Conservation (phyloP, 1,284 basidiomycete genomes). For the Dichomitus squalens region DNA sequence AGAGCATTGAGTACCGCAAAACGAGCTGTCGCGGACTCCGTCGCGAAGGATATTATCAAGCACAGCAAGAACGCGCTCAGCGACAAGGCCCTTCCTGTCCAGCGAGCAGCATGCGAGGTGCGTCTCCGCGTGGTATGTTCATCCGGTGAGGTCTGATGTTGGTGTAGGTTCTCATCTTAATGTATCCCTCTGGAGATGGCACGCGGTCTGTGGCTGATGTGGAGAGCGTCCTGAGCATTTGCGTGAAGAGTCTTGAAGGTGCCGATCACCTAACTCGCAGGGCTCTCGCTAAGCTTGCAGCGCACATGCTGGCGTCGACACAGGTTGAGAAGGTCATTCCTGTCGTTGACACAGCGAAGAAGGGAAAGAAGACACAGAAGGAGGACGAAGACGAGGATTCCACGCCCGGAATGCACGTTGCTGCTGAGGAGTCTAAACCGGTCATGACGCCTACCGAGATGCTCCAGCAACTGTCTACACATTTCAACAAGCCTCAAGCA, state of each 20-base stretch:
- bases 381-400: constrained; percentile 57
- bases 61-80: constrained; percentile 74
- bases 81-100: constrained; percentile 87
- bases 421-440: constrained; percentile 67
- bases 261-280: constrained; percentile 87
- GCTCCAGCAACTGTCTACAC: constrained; percentile 75
- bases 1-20: constrained; percentile 81
- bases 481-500: constrained; percentile 76
- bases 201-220: constrained; percentile 65
- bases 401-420: constrained; percentile 45
- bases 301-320: constrained; percentile 83
- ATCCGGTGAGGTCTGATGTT: background rate
- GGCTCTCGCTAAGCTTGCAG: constrained; percentile 78
- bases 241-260: constrained; percentile 77
- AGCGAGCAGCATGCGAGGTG: constrained; percentile 84
- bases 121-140: constrained; percentile 15
- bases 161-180: constrained; percentile 62
- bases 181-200: constrained; percentile 63
- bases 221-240: constrained; percentile 71
- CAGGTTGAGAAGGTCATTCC: constrained; percentile 71
- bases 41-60: constrained; percentile 85
- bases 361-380: constrained; percentile 64
- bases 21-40: constrained; percentile 80
- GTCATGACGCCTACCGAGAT: constrained; percentile 82
- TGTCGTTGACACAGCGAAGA: constrained; percentile 54